Base-by-base conservation (phyloP, 768 basidiomycete genomes). In the Boletus bicolor region DNA sequence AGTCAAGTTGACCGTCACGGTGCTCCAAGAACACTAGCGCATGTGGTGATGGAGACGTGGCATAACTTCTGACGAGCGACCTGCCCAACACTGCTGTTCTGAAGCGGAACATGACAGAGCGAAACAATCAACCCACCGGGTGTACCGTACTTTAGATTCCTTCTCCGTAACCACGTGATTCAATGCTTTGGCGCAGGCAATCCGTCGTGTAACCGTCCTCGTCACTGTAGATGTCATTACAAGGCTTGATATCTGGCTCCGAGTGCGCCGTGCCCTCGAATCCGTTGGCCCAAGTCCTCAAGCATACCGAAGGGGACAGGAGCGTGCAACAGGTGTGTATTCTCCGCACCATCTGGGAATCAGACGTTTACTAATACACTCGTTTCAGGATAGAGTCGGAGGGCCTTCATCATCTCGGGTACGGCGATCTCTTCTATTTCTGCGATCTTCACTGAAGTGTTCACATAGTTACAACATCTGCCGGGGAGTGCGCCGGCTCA, bases 11-110 rank as follows among this genome's bases (percentile, higher is more conserved):
- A 37, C 93, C 93, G 47, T 82, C 78, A 44, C 83, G 82, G 68
- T 98, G 93, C 72, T 98, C 96, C 45, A 98, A 78, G 61, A 91
- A 87, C n/a, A 97, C 86, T 5, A 97, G 82, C 1, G 89, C 85
- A 72, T 89, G 86, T 0, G 89, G 85, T 34, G 84, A 75, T 5
- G 79, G 54, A 24, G 80, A 71, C 4, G 86, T 81, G 5, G 88
- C 82, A 68, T 89, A 91, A 19, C 57, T n/a, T 50, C 64, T 62
- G 35, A 46, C 24, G 53, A 68, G 32, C 6, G 76, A 68, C 55
- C 85, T 74, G 48, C 49, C 58, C 60, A 64, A 47, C 34, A 50
- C 49, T 49, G 56, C 55, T 38, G 65, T 51, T 59, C 59, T 59
- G 28, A 42, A 47, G 44, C 65, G 63, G 44, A 63, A 28, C 66